Evolutionary conservation across 495 filamentous ascomycete species (phyloP).

Genomic region (Penicillium egyptiacum): DNA sequence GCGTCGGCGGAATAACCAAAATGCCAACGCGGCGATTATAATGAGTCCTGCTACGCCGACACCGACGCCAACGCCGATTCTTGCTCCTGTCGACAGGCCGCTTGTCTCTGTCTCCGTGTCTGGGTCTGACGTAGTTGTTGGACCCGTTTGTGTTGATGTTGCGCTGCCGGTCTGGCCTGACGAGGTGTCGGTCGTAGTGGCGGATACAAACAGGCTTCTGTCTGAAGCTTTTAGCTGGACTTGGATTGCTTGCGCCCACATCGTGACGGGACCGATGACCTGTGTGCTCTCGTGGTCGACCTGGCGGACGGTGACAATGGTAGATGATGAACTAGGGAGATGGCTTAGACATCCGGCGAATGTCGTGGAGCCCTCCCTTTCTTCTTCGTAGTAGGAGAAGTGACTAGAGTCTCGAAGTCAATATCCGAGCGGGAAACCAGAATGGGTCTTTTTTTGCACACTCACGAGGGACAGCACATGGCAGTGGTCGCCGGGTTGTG

Average conservation of each 20-base stretch:
- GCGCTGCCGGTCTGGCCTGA: not conserved
- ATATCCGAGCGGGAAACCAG: not conserved
- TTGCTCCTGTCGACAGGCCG: slow-evolving; percentile 10
- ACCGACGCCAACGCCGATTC: slow-evolving; percentile 13
- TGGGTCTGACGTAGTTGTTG: not conserved
- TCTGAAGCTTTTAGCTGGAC: slow-evolving; percentile 13
- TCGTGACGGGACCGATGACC: slow-evolving; percentile 24
- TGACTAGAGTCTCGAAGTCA: not conserved
- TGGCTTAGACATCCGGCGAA: slow-evolving; percentile 13
- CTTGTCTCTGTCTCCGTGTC: not conserved
- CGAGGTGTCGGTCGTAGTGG: slow-evolving; percentile 1
- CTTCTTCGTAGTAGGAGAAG: not conserved
- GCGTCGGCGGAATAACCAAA: slow-evolving; percentile 8
- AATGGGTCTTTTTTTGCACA: not conserved
- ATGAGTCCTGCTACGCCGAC: slow-evolving; percentile 6
- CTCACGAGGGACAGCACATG: slow-evolving; percentile 24
- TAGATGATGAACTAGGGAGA: not conserved
- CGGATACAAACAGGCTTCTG: slow-evolving; percentile 11
- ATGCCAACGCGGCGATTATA: not conserved
- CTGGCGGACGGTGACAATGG: slow-evolving; percentile 16
- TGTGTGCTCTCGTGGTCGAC: slow-evolving; percentile 6
- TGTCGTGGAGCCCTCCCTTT: not conserved
- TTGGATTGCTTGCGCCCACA: slow-evolving; percentile 29
- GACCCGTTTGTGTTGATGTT: not conserved
- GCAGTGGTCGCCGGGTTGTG: slow-evolving; percentile 15